Conservation (phyloP, 2,329 filamentous ascomycete species). For the Pestalotiopsis fici region DNA sequence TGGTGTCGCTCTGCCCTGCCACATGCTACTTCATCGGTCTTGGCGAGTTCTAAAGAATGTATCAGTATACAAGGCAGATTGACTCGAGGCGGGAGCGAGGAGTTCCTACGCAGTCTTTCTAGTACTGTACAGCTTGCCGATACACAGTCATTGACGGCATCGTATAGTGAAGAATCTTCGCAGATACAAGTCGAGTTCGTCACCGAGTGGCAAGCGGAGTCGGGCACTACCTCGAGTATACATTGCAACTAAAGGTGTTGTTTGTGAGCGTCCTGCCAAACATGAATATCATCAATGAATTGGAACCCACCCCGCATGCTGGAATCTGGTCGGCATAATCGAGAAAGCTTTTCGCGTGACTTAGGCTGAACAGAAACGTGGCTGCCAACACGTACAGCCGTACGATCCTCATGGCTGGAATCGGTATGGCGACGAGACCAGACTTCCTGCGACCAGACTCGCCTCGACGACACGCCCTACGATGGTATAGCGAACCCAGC, state of each 20-base stretch:
- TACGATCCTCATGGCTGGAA: not conserved
- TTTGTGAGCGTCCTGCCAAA: not conserved
- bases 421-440: not conserved
- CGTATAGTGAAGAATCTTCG: constrained; percentile 16
- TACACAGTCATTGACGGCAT: constrained; percentile 30
- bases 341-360: constrained; percentile 2
- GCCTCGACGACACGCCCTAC: not conserved
- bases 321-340: constrained; percentile 4
- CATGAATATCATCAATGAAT: too few species aligned
- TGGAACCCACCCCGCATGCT: not conserved
- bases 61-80: not conserved
- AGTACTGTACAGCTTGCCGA: constrained; percentile 15
- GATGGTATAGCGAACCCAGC: not conserved
- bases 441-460: not conserved
- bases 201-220: constrained; percentile 11
- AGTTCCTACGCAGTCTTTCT: constrained; percentile 2
- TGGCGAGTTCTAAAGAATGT: constrained; percentile 6
- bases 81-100: too few species aligned
- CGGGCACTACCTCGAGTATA: constrained; percentile 8
- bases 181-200: constrained; percentile 19
- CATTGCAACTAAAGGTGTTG: constrained; percentile 7
- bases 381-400: not conserved
- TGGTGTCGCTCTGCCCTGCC: constrained; percentile 3
- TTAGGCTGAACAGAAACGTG: not conserved
- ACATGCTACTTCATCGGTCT: constrained; percentile 11